Evolutionary conservation across 2,329 filamentous ascomycete species (phyloP).

Genomic region (Escovopsis sp.): DNA sequence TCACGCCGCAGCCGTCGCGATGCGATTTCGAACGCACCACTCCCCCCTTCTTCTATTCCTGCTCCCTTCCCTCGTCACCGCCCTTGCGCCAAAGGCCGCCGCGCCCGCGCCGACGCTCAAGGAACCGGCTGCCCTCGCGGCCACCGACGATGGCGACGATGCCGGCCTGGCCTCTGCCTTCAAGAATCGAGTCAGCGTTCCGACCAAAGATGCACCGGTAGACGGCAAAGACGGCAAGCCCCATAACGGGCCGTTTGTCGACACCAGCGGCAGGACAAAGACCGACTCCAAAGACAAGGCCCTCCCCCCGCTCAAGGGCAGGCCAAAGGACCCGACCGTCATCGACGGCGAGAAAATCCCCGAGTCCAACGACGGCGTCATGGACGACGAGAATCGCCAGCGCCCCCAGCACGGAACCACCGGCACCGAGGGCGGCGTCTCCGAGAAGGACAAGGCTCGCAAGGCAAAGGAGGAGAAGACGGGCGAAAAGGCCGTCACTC

Average conservation of each 20-base stretch:
- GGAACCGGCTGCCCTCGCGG: slow-evolving; percentile 10
- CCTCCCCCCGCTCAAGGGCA: slow-evolving; percentile 32
- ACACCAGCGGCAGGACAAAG: slow-evolving; percentile 27
- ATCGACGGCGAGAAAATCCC: slow-evolving; percentile 48
- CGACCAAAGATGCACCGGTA: slow-evolving; percentile 67
- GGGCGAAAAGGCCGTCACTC: slow-evolving; percentile 54
- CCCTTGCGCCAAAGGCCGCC: slow-evolving; percentile 21
- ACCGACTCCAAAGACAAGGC: slow-evolving; percentile 21
- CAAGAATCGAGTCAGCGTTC: slow-evolving; percentile 23
- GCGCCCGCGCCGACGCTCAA: slow-evolving; percentile 8
- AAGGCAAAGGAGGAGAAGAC: slow-evolving; percentile 52
- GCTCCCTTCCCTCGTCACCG: slow-evolving; percentile 38
- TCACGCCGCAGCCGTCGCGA: slow-evolving; percentile 20
- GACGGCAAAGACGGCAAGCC: slow-evolving; percentile 91
- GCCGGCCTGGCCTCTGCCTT: slow-evolving; percentile 12
- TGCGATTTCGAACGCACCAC: slow-evolving; percentile 43
- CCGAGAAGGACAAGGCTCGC: slow-evolving; percentile 67
- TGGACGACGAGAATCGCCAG: slow-evolving; percentile 72
- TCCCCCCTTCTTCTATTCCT: slow-evolving; percentile 46
- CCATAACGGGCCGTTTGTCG: slow-evolving; percentile 70
- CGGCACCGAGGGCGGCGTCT: slow-evolving; percentile 80
- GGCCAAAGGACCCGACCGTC: slow-evolving; percentile 35
- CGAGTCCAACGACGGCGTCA: slow-evolving; percentile 63
- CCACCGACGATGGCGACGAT: slow-evolving; percentile 11
- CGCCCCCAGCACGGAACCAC: slow-evolving; percentile 73